Evolutionary conservation across 768 basidiomycete genomes (phyloP).

Genomic region (Kwoniella sp.): DNA sequence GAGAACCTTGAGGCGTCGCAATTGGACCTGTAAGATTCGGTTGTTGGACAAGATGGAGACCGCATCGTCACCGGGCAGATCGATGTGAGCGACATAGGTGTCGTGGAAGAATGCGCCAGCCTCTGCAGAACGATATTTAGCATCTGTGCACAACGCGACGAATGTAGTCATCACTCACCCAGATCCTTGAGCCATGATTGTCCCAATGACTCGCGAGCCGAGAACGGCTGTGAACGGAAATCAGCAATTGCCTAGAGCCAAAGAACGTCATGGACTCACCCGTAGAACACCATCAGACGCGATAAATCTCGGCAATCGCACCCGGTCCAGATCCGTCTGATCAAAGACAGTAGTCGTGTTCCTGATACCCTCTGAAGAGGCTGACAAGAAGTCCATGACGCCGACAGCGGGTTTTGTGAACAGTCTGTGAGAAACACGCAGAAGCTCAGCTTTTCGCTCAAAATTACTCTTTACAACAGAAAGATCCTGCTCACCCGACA

Average conservation of each 20-base stretch:
- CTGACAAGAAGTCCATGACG: conserved; percentile 92
- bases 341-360: conserved; percentile 99
- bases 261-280: conserved; percentile 61
- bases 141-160: neutral
- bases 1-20: conserved; percentile 76
- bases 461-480: no score
- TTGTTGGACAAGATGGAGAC: conserved; percentile 67
- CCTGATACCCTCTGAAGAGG: conserved; percentile 92
- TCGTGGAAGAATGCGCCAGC: conserved; percentile 77
- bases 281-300: conserved; percentile 83
- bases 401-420: conserved; percentile 97
- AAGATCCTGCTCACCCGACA: conserved; percentile 68
- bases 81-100: conserved; percentile 86
- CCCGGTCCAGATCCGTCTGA: conserved; percentile 81
- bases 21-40: conserved; percentile 79
- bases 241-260: neutral
- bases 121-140: conserved; percentile 1
- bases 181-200: conserved; percentile 97
- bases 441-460: no score
- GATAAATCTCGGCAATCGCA: conserved; percentile 82
- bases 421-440: conserved; percentile 64
- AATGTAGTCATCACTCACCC: conserved; percentile 44
- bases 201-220: conserved; percentile 83
- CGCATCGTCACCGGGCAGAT: conserved; percentile 74
- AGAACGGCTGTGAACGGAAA: conserved; percentile 68